Percentiles rank a stretch among this genome's conserved stretches.
Conservation (phyloP, 805 yeast genomes). For the Teunomyces funiuensis region DNA sequence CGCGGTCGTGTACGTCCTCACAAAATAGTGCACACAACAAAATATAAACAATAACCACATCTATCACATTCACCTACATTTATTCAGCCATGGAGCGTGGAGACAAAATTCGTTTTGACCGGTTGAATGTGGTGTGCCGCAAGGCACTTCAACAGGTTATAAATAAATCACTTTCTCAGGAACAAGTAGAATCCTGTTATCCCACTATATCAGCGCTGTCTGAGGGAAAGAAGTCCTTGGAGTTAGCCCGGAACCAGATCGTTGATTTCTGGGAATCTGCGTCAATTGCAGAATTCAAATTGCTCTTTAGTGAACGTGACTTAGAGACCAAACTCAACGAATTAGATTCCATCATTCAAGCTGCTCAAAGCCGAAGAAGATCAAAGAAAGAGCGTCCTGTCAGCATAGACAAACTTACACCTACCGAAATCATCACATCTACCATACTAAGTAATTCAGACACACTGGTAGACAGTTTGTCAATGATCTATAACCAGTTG, state of each 20-base stretch:
- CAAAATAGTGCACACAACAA: constrained; percentile 2
- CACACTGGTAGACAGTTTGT: constrained; percentile 26
- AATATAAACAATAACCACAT: constrained; percentile 2
- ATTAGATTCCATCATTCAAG: constrained; percentile 47
- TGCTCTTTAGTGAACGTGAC: constrained; percentile 50
- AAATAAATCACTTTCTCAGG: constrained; percentile 46
- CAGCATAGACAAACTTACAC: constrained; percentile 26
- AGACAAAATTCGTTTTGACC: constrained; percentile 44
- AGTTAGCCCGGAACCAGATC: constrained; percentile 53
- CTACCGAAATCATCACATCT: constrained; percentile 35
- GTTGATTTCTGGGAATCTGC: constrained; percentile 50
- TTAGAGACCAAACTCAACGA: constrained; percentile 44
- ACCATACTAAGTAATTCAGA: constrained; percentile 20
- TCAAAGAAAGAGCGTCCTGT: constrained; percentile 10
- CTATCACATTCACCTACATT: not conserved
- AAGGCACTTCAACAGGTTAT: constrained; percentile 57
- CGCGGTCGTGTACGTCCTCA: constrained; percentile 1
- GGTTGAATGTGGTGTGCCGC: constrained; percentile 50
- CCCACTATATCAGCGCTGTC: constrained; percentile 49
- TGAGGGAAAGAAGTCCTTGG: constrained; percentile 45
- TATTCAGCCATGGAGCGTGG: constrained; percentile 1
- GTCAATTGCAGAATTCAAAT: constrained; percentile 53
- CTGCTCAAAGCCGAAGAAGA: constrained; percentile 35
- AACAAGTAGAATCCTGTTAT: constrained; percentile 53
- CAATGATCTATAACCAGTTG: constrained; percentile 37